These are phyloP conservation scores for Aspergillus sp. DNA, from an alignment of 2,329 filamentous ascomycete genomes.

Conservation along the genomic window DNA sequence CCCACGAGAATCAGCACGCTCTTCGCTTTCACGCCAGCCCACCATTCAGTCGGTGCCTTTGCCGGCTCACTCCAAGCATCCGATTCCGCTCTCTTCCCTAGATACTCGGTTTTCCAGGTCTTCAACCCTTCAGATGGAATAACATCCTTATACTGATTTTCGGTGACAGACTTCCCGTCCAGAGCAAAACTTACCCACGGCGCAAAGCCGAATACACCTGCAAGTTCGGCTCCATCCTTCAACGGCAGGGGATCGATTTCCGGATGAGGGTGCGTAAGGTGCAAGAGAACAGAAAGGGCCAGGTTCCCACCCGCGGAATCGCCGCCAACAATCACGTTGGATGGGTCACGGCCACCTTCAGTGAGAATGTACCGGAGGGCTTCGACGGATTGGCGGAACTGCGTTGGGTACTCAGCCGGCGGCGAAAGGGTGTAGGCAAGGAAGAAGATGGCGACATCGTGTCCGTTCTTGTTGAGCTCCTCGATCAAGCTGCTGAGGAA, in stretches of 20 bases:
- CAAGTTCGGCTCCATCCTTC: slow-evolving; percentile 40
- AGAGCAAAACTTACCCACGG: slow-evolving; percentile 50
- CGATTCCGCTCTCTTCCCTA: slow-evolving; percentile 31
- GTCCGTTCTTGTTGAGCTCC: slow-evolving; percentile 27
- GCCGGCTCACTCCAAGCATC: slow-evolving; percentile 56
- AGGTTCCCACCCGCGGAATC: slow-evolving; percentile 45
- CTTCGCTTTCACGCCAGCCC: slow-evolving; percentile 48
- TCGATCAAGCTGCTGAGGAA: slow-evolving; percentile 42
- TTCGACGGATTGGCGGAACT: slow-evolving; percentile 39
- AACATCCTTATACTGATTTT: slow-evolving; percentile 4
- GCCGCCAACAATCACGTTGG: slow-evolving; percentile 38
- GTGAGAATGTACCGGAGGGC: slow-evolving; percentile 40
- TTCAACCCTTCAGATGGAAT: slow-evolving; percentile 20
- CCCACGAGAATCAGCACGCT: slow-evolving; percentile 55
- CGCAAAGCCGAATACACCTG: slow-evolving; percentile 52
- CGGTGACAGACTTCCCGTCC: slow-evolving; percentile 5
- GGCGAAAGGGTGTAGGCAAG: slow-evolving; percentile 56
- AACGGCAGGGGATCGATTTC: slow-evolving; percentile 39
- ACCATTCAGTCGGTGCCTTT: slow-evolving; percentile 52
- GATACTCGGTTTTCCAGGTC: slow-evolving; percentile 47
- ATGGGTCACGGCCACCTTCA: slow-evolving; percentile 29
- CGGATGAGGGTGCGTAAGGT: slow-evolving; percentile 54
- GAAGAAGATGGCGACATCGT: slow-evolving; percentile 48
- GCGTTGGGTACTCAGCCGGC: slow-evolving; percentile 37
- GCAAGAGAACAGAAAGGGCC: slow-evolving; percentile 32